Evolutionary conservation across 495 filamentous ascomycete species (phyloP).

Genomic region (Podospora anserina): DNA sequence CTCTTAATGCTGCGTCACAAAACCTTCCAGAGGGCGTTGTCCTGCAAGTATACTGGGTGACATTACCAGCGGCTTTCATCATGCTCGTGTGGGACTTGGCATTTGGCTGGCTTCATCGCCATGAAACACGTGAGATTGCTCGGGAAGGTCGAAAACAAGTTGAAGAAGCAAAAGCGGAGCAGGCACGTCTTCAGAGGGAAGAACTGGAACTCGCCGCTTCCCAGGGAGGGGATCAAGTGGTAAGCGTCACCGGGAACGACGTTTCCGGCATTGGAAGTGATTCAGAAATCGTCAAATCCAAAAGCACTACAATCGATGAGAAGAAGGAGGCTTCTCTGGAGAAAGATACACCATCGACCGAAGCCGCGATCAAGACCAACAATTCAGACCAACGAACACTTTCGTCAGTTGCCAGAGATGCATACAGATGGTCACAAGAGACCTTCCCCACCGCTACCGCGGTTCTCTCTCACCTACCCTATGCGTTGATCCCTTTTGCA

Average conservation of each 20-base stretch:
- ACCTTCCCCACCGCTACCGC: slow-evolving; percentile 64
- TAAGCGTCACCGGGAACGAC: not conserved
- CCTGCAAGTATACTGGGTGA: slow-evolving; percentile 58
- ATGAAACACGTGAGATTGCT: slow-evolving; percentile 59
- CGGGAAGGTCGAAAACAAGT: slow-evolving; percentile 50
- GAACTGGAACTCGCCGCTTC: not conserved
- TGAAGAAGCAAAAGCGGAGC: slow-evolving; percentile 43
- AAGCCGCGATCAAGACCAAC: slow-evolving; percentile 7
- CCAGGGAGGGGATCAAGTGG: not conserved
- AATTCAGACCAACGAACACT: slow-evolving; percentile 35
- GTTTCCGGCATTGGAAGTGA: not conserved
- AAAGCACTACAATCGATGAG: not conserved
- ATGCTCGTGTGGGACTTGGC: slow-evolving; percentile 61
- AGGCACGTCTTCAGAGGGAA: slow-evolving; percentile 27
- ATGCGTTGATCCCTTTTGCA: slow-evolving; percentile 61
- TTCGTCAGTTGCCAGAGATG: slow-evolving; percentile 41
- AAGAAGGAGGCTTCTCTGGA: not conserved
- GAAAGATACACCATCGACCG: not conserved
- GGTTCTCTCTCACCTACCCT: slow-evolving; percentile 58
- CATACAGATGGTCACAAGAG: slow-evolving; percentile 56
- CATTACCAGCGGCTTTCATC: slow-evolving; percentile 58
- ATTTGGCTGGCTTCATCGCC: slow-evolving; percentile 55
- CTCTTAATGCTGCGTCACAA: slow-evolving; percentile 54
- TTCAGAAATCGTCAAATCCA: not conserved
- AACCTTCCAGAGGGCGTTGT: slow-evolving; percentile 33